Evolutionary conservation across 208 protist genomes (phyloP), one percentile per base, ranked within the genome.

Genomic region (Leishmania braziliensis): DNA sequence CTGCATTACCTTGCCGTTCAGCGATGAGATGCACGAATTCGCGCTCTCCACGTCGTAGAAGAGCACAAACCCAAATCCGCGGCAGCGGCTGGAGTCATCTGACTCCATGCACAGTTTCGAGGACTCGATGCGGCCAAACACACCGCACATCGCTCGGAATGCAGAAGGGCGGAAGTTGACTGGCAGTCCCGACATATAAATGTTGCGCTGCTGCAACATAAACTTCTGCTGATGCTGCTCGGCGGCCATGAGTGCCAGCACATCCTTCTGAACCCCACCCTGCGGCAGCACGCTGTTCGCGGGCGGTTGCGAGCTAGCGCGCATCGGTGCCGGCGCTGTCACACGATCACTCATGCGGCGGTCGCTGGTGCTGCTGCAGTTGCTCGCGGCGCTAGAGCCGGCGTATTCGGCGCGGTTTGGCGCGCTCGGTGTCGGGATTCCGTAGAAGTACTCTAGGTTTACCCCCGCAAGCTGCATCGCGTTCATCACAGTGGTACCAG

Each of bases 51-150:
- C 84, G 18, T 86, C 76, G 43, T 84, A 84, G 79, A 92, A 95
- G 18, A 95, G 89, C 77, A 89, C 89, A 62, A 95, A 95, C 33
- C 91, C 91, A 60, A 93, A 95, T 51, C 91, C 88, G 43, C 82
- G 81, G 54, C 87, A 88, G 3, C 82, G 86, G 29, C 81, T 84
- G 4, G 77, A 81, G 86, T 91, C 62, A 66, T 88, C 72, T 62
- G 85, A 4, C 71, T 91, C 87, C 79, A 91, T 85, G 83, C 89
- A 91, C 53, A 93, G 80, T 82, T 92, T 91, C 23, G 86, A 90
- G 8, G 89, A 89, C 74, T 91, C 91, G 29, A 93, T 90, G 4
- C 79, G 84, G 68, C 91, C 91, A 70, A 90, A 95, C 23, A 82
- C 46, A 48, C 91, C 86, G 60, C 89, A 93, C 77, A 95, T 78